These are phyloP conservation scores for Ustilago crameri DNA, from an alignment of 1,284 basidiomycete species.

Conservation along the genomic window DNA sequence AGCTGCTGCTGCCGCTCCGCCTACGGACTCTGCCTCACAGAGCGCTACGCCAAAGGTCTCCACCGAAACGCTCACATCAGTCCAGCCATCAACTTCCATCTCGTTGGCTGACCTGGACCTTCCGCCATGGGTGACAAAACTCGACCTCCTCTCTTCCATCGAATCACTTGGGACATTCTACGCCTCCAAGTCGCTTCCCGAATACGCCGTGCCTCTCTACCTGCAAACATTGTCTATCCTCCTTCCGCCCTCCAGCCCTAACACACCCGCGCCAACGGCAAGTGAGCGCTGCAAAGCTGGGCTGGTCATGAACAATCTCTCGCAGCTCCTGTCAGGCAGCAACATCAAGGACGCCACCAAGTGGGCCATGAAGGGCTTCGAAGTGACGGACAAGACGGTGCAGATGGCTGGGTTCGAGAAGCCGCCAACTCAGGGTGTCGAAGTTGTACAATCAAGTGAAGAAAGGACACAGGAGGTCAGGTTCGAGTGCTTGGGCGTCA, in stretches of 20 bases:
- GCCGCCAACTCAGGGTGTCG: conserved; percentile 10
- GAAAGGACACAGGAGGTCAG: conserved; percentile 50
- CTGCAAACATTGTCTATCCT: conserved; percentile 66
- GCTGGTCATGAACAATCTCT: conserved; percentile 67
- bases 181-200: conserved; percentile 55
- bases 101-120: conserved; percentile 64
- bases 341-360: conserved; percentile 56
- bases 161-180: conserved; percentile 68
- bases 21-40: background rate
- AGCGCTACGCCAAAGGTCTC: background rate
- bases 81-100: conserved; percentile 34
- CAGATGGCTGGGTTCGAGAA: conserved; percentile 51
- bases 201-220: conserved; percentile 68
- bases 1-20: conserved; percentile 20
- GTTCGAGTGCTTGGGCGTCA: conserved; percentile 58
- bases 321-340: conserved; percentile 54
- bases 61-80: conserved; percentile 3
- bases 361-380: conserved; percentile 65
- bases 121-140: conserved; percentile 63
- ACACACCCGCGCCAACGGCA: conserved; percentile 42
- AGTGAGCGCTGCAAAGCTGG: conserved; percentile 65
- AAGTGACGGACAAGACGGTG: conserved; percentile 57
- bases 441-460: conserved; percentile 34
- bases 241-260: conserved; percentile 40
- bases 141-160: conserved; percentile 64